Percentiles rank a stretch among this genome's conserved stretches.
Evolutionary conservation across 345 rosid genomes (phyloP).

Genomic region (Syzygium oleosum): DNA sequence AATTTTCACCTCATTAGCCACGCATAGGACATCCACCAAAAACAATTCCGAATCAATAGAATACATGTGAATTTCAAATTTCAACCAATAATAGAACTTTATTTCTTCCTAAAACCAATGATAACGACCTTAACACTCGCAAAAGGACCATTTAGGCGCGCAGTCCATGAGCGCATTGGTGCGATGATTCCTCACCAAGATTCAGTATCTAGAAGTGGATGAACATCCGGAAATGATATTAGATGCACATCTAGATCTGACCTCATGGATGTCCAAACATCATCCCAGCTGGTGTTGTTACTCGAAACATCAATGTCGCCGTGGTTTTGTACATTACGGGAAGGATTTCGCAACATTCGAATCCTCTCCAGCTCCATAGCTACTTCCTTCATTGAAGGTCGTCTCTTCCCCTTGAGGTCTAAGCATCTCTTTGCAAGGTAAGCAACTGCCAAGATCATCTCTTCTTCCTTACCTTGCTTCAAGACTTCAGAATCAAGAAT

Average conservation of each 20-base stretch:
- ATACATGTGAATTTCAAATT: not conserved
- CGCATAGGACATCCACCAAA: not conserved
- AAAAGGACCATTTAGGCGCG: not conserved
- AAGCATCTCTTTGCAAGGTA: constrained; percentile 4
- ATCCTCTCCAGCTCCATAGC: constrained; percentile 1
- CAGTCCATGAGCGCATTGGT: not conserved
- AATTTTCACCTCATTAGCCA: not conserved
- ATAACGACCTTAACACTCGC: not conserved
- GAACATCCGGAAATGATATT: not conserved
- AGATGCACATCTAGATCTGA: not conserved
- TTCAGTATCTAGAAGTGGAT: not conserved
- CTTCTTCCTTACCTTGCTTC: not conserved
- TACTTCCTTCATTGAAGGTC: constrained; percentile 3
- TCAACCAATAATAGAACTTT: not conserved
- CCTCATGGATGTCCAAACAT: not conserved
- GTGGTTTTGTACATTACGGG: not conserved
- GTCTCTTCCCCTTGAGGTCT: not conserved
- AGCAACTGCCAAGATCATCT: not conserved
- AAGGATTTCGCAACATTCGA: not conserved
- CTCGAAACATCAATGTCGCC: not conserved
- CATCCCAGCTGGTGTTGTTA: too few relatives aligned
- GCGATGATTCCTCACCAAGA: not conserved
- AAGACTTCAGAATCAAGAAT: not conserved
- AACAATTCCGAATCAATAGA: not conserved
- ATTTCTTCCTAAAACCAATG: not conserved